Conservation (phyloP, 768 basidiomycete species). For the Amanita exitialis region DNA sequence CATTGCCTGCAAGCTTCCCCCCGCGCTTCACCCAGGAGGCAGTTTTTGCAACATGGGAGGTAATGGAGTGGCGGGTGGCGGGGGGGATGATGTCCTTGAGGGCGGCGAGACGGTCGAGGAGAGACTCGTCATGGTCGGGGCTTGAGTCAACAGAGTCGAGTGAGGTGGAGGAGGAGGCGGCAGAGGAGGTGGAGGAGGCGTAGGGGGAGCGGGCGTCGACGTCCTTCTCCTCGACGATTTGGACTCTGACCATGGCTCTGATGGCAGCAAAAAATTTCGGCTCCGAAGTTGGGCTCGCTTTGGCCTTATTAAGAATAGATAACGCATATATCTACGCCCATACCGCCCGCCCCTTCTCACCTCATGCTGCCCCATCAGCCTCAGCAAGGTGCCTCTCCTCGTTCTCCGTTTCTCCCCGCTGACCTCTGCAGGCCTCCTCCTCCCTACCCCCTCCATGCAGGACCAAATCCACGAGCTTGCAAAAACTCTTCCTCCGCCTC, state of each 20-base stretch:
- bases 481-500: constrained; percentile 71
- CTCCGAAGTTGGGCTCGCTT: constrained; percentile 13
- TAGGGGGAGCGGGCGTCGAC: constrained; percentile 50
- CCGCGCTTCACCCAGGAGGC: constrained; percentile 56
- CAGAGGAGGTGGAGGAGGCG: constrained; percentile 63
- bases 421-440: constrained; percentile 38
- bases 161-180: constrained; percentile 61
- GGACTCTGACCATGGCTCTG: constrained; percentile 80
- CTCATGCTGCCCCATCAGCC: constrained; percentile 11
- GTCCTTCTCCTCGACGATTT: constrained; percentile 82
- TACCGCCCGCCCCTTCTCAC: constrained; percentile 11
- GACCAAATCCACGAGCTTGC: constrained; percentile 77
- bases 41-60: constrained; percentile 48
- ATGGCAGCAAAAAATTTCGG: constrained; percentile 13
- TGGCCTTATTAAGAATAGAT: constrained; percentile 5
- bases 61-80: constrained; percentile 70
- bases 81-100: constrained; percentile 96
- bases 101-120: constrained; percentile 81
- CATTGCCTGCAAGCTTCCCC: constrained; percentile 69
- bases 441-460: constrained; percentile 61
- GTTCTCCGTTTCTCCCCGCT: constrained; percentile 8
- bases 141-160: constrained; percentile 75
- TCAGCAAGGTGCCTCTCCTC: constrained; percentile 22
- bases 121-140: constrained; percentile 62
- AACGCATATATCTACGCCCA: constrained; percentile 21